Evolutionary conservation across 768 basidiomycete species (phyloP).

Genomic region (Leucocoprinus leucothites): DNA sequence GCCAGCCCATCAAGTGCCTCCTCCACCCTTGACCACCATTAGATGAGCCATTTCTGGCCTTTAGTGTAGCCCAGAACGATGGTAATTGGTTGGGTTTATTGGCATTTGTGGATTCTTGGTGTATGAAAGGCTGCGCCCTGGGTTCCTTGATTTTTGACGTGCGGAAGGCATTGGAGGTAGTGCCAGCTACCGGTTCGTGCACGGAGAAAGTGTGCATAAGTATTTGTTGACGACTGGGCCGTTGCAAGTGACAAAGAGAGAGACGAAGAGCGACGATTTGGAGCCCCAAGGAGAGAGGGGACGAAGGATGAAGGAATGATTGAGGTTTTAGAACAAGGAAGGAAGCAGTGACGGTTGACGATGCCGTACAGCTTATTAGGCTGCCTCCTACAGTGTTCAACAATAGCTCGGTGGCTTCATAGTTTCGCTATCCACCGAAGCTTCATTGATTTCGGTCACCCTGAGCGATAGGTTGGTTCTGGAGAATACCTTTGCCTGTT

Average conservation of each 20-base stretch:
- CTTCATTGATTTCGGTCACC: background rate
- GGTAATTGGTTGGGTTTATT: background rate
- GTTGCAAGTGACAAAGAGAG: background rate
- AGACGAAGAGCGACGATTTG: background rate
- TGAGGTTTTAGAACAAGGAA: conserved; percentile 7
- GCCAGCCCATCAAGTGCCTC: conserved; percentile 20
- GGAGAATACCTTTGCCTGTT: background rate
- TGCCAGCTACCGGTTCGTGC: background rate
- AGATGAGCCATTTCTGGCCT: background rate
- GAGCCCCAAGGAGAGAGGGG: background rate
- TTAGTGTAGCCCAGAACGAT: background rate
- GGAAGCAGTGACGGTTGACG: too few relatives aligned
- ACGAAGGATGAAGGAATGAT: conserved; percentile 17
- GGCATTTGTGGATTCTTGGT: background rate
- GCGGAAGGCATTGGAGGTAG: background rate
- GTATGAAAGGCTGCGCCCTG: background rate
- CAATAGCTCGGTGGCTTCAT: too few relatives aligned
- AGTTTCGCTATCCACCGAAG: too few relatives aligned
- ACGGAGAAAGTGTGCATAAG: too few relatives aligned
- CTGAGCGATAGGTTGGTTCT: conserved; percentile 12
- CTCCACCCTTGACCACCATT: background rate
- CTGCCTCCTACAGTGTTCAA: too few relatives aligned
- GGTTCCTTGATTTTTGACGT: background rate
- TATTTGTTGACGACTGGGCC: background rate
- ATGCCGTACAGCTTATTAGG: too few relatives aligned